These are phyloP conservation scores for Biscutella auriculata DNA, from an alignment of 441 rosid species.

Conservation along the genomic window DNA sequence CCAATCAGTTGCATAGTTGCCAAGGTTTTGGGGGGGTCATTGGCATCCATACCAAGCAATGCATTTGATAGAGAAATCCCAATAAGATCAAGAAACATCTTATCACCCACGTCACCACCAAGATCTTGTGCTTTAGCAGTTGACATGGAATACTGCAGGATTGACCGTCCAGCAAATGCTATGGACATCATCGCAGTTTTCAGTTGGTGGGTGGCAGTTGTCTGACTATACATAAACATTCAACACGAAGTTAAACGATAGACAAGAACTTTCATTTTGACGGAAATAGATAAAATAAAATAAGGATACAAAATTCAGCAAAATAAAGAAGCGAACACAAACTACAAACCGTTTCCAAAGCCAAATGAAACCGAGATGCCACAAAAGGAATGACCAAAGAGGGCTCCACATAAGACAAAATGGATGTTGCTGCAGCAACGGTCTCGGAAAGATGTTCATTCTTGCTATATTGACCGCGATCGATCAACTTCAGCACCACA, in stretches of 20 bases:
- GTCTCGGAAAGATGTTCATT: slow-evolving; percentile 97
- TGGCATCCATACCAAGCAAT: slow-evolving; percentile 98
- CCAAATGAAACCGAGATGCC: slow-evolving; percentile 86
- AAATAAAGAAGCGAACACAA: slow-evolving; percentile 13
- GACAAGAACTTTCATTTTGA: slow-evolving; percentile 8
- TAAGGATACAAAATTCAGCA: slow-evolving; percentile 12
- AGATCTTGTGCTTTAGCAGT: slow-evolving; percentile 42
- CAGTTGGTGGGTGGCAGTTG: slow-evolving; percentile 99
- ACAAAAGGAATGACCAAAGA: slow-evolving; percentile 91
- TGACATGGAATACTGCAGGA: slow-evolving; percentile 66
- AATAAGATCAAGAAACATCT: slow-evolving; percentile 48
- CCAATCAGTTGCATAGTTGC: slow-evolving; percentile 98
- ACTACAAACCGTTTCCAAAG: slow-evolving; percentile 96
- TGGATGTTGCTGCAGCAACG: slow-evolving; percentile 93
- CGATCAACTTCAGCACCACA: slow-evolving; percentile 74
- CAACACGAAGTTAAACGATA: slow-evolving; percentile 29
- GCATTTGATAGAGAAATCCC: slow-evolving; percentile 89
- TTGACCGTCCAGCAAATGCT: slow-evolving; percentile 92
- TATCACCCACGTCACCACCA: slow-evolving; percentile 41
- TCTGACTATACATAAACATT: slow-evolving; percentile 67
- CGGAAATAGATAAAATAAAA: slow-evolving; percentile 6
- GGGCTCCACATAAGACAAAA: slow-evolving; percentile 94
- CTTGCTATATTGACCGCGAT: slow-evolving; percentile 98
- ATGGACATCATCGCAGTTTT: slow-evolving; percentile 94
- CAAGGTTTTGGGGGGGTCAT: slow-evolving; percentile 97